Evolutionary conservation across 2,329 filamentous ascomycete genomes (phyloP), one percentile per base, ranked within the genome.

Genomic region (Colletotrichum sp.): DNA sequence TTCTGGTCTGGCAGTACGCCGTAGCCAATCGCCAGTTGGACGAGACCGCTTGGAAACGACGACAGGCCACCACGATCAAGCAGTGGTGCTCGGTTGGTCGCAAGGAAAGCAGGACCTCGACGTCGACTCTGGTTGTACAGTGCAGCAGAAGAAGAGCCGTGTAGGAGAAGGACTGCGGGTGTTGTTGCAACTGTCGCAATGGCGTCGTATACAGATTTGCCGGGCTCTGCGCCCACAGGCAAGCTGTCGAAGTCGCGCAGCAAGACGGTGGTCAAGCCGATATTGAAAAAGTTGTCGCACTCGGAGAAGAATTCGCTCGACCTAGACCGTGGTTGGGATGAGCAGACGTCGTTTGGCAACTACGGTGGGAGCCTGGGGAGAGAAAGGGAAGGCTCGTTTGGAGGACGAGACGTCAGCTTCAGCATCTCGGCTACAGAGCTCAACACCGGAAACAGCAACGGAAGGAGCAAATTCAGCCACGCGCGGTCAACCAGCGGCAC

Each of bases 301-400:
- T 92, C 90, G 78, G 90, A 92, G 78, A 92, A 92, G 85, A 92
- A 88, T 80, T 93, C 92, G 62, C 83, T 93, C 75, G 92, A 93
- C 79, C 82, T 93, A 77, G 90, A 93, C 81, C 89, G 91, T 60
- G 86, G 87, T 16, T 63, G 82, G 82, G 73, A 75, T 30, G 75
- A 76, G 75, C 71, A 76, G 71, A 67, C 71, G 39, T 55, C 66
- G 22, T 76, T 74, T 67, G 75, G 75, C 32, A 69, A 70, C 28
- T 75, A 76, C 28, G 55, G 71, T 5, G 59, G 75, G 15, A 75
- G 71, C 39, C 62, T 83, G 80, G 80, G 83, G 83, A 30, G 82
- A 65, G 77, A 66, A 30, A 81, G 79, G 78, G 75, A 76, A 71
- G 75, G 75, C 3, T 74, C 75, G 15, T 74, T 75, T 13, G 75